Evolutionary conservation across 2,329 filamentous ascomycete species (phyloP), one percentile per base, ranked within the genome.

Genomic region (Ceratocystis destructans): DNA sequence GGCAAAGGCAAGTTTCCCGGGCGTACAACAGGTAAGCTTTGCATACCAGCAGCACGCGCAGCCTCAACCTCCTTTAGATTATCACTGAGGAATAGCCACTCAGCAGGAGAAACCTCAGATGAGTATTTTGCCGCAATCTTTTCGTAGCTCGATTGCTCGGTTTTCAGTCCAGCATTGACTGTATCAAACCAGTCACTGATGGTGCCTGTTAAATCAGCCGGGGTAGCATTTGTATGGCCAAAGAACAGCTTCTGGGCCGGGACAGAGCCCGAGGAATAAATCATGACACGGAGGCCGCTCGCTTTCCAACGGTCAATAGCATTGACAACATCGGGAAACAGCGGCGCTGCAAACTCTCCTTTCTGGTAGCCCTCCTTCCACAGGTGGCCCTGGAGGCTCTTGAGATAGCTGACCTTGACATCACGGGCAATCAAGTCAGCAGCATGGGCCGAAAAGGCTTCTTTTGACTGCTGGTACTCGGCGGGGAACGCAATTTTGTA

Each of bases 211-310:
- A 89, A 74, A 73, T 90, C 83, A n/a, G 80, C 77, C 20, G 79
- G 79, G 68, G 80, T 76, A 6, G 82, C 79, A 69, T 82, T 77
- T 53, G 83, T 86, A 72, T 91, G 84, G 68, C 80, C 79, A 75
- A 93, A 93, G 69, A 93, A 81, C 69, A 93, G 78, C 76, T 90
- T 89, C 79, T 94, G 89, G 15, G 89, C 89, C 22, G 86, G 81
- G 5, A 93, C 87, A 25, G 87, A 91, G 41, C 89, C 89, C 12
- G 87, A 91, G 3, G 87, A 91, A 77, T 92, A 94, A 72, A 94
- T 92, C 71, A 88, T 83, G 69, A 92, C 80, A 68, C 78, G 78
- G 69, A 83, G 77, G 31, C 80, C 81, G 37, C 78, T 74, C 17
- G 75, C 73, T 65, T 81, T 79, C 83, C 88, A 91, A 55, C 76